Base-by-base conservation (phyloP, 306 rosid species). In the cucumber (Cucumis sativus) region DNA sequence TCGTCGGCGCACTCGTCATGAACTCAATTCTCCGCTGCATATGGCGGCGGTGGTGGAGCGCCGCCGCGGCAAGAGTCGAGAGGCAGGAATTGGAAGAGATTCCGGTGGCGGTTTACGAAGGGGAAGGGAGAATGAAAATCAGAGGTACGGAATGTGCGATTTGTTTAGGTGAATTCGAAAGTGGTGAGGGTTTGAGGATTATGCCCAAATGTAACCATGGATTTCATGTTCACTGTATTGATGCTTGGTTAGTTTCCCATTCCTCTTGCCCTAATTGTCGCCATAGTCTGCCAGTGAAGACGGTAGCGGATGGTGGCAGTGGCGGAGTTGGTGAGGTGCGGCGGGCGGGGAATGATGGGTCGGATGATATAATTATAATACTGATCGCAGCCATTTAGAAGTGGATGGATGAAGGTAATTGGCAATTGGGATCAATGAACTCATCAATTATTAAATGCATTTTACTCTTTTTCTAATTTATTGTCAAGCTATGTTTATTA, bases 191-290 rank as follows among this genome's bases (percentile, higher is more conserved):
- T 54, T 81, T 94, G 3, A 80, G 96, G 52, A 83, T 91, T 66
- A 67, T 91, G 70, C 98, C 97, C 3, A 79, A 86, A 62, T 94
- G 98, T 59, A 88, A 89, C 59, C 98, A 94, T 81, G 97, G 88
- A 20, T 94, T 94, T 73, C 98, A 91, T 73, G 89, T 92, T n/a
- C 82, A 70, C 10, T 94, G 98, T 78, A 90, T 94, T 7, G 97
- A 94, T 82, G 84, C 89, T 18, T 91, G 98, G 98, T 81, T 94
- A 3, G 7, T 85, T 66, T 85, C 95, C 12, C 94, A 94, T 79
- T 90, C 96, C 1, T 94, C 98, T 2, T 94, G 97, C 78, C 98
- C 98, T 3, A 94, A 85, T 77, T 94, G 98, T 68, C 88, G 98
- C 25, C 88, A 82, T 41, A 88, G 93, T 0, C 57, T 94, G 73